These are phyloP conservation scores for Cymbopogon citratus DNA, from an alignment of 176 grass and related monocot genomes.

Conservation along the genomic window DNA sequence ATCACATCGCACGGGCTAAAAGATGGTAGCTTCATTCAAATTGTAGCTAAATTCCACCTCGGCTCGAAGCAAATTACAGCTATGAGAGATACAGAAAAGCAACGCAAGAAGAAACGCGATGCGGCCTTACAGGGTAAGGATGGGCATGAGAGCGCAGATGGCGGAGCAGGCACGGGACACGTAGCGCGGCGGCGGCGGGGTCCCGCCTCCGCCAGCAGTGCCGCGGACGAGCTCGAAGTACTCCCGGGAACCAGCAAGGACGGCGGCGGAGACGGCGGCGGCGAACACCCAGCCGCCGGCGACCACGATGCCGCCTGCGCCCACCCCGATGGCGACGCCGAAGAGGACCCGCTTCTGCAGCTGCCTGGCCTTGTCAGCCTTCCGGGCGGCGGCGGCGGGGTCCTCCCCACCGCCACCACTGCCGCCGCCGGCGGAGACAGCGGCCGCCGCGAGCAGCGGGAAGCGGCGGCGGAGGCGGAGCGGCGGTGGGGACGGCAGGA, in stretches of 20 bases:
- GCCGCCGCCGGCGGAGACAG: not conserved
- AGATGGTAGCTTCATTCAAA: not conserved
- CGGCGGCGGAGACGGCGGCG: conserved; percentile 34
- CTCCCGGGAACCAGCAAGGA: conserved; percentile 55
- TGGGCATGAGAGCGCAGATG: conserved; percentile 77
- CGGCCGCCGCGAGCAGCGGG: conserved; percentile 27
- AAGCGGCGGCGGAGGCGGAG: conserved; percentile 35
- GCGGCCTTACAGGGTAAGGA: conserved; percentile 67
- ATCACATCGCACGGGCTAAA: not conserved
- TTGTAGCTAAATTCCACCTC: not conserved
- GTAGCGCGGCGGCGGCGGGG: conserved; percentile 68
- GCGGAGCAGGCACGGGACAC: conserved; percentile 69
- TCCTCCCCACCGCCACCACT: not conserved
- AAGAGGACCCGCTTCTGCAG: conserved; percentile 65
- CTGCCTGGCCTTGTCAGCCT: conserved; percentile 32
- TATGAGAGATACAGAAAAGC: not conserved
- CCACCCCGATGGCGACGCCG: conserved; percentile 76
- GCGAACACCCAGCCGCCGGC: conserved; percentile 80
- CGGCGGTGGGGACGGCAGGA: conserved; percentile 29
- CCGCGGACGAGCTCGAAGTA: conserved; percentile 82
- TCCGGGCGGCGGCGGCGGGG: not conserved
- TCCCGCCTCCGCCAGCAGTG: conserved; percentile 30
- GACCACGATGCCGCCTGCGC: conserved; percentile 67
- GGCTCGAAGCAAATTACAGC: not conserved
- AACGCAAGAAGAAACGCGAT: not conserved